Percentiles rank a stretch among this genome's conserved stretches.
phyloP scores from a whole-genome alignment of 2,329 filamentous ascomycete genomes.

The Aaosphaeria pasadenensis region DNA sequence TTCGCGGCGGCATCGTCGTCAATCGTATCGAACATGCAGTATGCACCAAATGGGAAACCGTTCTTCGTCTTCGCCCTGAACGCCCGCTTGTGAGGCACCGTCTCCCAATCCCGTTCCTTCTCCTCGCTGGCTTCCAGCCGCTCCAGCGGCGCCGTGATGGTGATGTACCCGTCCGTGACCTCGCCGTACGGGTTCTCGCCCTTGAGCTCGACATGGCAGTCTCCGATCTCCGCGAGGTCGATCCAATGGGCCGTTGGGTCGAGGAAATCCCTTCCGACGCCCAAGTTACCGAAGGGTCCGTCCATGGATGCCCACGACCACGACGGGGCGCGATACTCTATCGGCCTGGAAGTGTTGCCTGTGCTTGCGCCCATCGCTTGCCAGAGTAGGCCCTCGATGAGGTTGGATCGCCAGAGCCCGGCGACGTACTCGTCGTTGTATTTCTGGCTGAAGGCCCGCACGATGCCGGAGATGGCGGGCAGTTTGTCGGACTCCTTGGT shows the following conservation, averaged over 20 bases:
- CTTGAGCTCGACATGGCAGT: not conserved
- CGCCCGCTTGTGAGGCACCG: not conserved
- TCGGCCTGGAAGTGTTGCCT: not conserved
- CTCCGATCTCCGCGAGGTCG: not conserved
- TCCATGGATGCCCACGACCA: slow-evolving; percentile 8
- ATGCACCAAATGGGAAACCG: not conserved
- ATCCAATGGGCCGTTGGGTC: not conserved
- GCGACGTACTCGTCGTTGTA: slow-evolving; percentile 5
- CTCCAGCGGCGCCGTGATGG: not conserved
- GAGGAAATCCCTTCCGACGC: not conserved
- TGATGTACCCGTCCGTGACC: not conserved
- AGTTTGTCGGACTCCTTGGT: slow-evolving; percentile 7
- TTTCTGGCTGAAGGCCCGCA: not conserved
- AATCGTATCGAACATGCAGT: not conserved
- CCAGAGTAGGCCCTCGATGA: slow-evolving; percentile 7
- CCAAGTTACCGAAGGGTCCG: slow-evolving; percentile 1
- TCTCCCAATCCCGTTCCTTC: not conserved
- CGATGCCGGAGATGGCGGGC: slow-evolving; percentile 6
- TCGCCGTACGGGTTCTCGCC: not conserved
- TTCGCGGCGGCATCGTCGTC: not conserved
- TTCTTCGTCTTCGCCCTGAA: not conserved
- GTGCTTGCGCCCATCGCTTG: not conserved
- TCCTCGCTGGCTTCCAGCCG: not conserved
- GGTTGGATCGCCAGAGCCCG: slow-evolving; percentile 5
- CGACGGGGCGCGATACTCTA: slow-evolving; percentile 5